These are phyloP conservation scores for Xylaria sp. DNA, from an alignment of 2,329 filamentous ascomycete genomes.

Conservation along the genomic window DNA sequence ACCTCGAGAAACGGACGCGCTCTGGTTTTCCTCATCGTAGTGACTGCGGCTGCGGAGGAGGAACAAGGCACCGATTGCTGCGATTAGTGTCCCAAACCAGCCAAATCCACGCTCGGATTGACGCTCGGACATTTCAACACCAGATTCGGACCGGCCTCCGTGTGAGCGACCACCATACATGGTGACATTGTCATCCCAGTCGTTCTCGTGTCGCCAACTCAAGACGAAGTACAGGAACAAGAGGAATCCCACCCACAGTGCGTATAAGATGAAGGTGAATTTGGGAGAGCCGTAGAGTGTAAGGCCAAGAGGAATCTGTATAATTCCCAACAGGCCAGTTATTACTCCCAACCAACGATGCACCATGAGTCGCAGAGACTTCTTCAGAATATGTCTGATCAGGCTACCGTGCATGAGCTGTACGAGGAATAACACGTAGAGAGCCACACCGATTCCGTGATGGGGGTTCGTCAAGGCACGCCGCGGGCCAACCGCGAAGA, in stretches of 20 bases:
- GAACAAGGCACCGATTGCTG: slow-evolving; percentile 46
- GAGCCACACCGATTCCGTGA: slow-evolving; percentile 74
- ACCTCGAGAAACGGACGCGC: slow-evolving; percentile 33
- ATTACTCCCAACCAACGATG: slow-evolving; percentile 84
- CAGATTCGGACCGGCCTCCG: slow-evolving; percentile 51
- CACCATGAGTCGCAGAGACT: slow-evolving; percentile 54
- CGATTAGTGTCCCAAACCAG: slow-evolving; percentile 51
- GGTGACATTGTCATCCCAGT: slow-evolving; percentile 43
- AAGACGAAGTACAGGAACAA: slow-evolving; percentile 74
- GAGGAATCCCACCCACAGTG: slow-evolving; percentile 69
- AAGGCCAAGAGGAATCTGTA: slow-evolving; percentile 82
- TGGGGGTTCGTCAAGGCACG: slow-evolving; percentile 75
- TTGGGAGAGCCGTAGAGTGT: slow-evolving; percentile 89
- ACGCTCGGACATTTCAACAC: slow-evolving; percentile 26
- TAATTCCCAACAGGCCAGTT: slow-evolving; percentile 74
- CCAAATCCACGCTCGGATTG: slow-evolving; percentile 38
- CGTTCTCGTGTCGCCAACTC: slow-evolving; percentile 60
- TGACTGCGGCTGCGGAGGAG: slow-evolving; percentile 43
- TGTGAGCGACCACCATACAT: slow-evolving; percentile 25
- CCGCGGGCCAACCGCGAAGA: slow-evolving; percentile 68
- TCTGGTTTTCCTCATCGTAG: slow-evolving; percentile 36
- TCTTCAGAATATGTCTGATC: slow-evolving; percentile 48
- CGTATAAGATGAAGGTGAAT: slow-evolving; percentile 77
- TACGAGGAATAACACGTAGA: slow-evolving; percentile 67
- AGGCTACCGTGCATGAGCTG: slow-evolving; percentile 66